phyloP scores from a whole-genome alignment of 1,284 basidiomycete species.

The Tilletia horrida region DNA sequence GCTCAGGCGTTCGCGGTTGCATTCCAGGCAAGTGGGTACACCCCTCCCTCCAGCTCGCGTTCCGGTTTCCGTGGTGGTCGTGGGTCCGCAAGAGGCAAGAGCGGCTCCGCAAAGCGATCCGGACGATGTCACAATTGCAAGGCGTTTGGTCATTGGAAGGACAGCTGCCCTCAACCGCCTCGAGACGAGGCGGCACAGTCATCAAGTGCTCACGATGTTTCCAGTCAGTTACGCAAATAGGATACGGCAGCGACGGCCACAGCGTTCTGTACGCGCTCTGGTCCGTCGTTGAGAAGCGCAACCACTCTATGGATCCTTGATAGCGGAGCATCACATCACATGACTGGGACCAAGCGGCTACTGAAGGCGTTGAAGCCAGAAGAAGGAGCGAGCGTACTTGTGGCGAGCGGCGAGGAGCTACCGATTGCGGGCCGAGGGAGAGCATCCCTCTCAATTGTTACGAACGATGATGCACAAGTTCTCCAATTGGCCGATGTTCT shows the following conservation, averaged over 20 bases:
- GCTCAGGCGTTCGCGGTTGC: not conserved
- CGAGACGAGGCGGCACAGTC: not conserved
- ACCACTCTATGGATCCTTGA: not conserved
- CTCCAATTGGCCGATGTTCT: not conserved
- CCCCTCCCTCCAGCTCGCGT: not conserved
- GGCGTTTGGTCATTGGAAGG: not conserved
- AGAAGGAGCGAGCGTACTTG: not conserved
- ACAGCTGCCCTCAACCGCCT: not conserved
- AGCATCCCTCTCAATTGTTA: not conserved
- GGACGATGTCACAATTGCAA: not conserved
- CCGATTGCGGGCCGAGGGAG: not conserved
- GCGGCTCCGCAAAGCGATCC: not conserved
- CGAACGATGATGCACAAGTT: no score
- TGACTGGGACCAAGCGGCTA: not conserved
- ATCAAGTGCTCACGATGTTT: no score
- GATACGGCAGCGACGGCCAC: not conserved
- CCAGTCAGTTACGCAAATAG: constrained; percentile 4
- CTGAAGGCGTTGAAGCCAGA: not conserved
- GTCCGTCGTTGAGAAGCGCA: not conserved
- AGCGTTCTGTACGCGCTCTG: not conserved
- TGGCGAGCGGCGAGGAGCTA: not conserved
- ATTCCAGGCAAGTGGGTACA: not conserved
- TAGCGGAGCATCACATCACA: not conserved
- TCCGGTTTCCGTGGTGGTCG: no score
- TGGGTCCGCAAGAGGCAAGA: not conserved